phyloP scores from a whole-genome alignment of 129 eudicot genomes.

The Artemisia argyi region DNA sequence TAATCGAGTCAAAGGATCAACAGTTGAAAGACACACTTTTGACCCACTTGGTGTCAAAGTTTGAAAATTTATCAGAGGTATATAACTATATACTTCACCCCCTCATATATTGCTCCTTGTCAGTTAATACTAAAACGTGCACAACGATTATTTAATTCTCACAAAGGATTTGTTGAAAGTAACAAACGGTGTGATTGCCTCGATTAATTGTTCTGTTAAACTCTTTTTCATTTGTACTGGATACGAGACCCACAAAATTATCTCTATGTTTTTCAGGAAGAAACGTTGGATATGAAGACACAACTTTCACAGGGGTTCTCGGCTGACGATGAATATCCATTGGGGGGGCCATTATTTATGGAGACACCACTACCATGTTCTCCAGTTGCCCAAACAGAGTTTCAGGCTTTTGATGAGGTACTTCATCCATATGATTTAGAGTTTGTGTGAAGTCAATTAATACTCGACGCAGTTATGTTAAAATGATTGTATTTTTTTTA shows the following conservation, averaged over 20 bases:
- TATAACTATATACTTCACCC: slow-evolving; percentile 15
- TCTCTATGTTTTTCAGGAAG: slow-evolving; percentile 47
- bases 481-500: slow-evolving; percentile 21
- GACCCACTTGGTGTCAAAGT: slow-evolving; percentile 42
- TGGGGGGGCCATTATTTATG: slow-evolving; percentile 66
- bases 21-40: slow-evolving; percentile 50
- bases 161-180: neutral
- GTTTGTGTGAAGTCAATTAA: neutral
- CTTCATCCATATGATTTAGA: neutral
- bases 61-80: slow-evolving; percentile 59
- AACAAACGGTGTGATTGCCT: neutral
- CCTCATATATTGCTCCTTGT: slow-evolving; percentile 3
- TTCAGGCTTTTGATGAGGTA: slow-evolving; percentile 74
- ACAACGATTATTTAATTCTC: neutral
- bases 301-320: slow-evolving; percentile 61
- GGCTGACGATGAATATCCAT: slow-evolving; percentile 71
- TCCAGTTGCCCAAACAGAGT: slow-evolving; percentile 58
- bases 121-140: neutral
- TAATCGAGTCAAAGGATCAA: slow-evolving; percentile 38
- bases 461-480: slow-evolving; percentile 1
- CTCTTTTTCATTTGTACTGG: neutral
- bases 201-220: neutral
- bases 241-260: neutral
- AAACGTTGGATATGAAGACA: slow-evolving; percentile 44
- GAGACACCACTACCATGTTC: slow-evolving; percentile 70